A percentile compares a stretch with the other conserved stretches of the same genome.
Conservation (phyloP, 495 filamentous ascomycete genomes). For the Aspergillus panamensis region DNA sequence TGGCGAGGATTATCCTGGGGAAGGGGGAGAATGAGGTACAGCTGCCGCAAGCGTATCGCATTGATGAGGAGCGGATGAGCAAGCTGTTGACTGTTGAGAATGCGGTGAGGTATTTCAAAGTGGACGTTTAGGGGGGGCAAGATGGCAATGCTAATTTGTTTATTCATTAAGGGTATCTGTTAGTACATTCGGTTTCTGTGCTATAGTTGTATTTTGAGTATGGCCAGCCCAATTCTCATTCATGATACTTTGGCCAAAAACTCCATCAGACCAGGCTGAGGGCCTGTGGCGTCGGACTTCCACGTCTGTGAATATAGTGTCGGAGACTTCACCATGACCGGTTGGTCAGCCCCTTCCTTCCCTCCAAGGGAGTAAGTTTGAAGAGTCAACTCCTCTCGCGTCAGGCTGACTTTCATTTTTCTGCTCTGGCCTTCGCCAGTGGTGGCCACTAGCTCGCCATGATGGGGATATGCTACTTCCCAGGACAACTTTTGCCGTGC, state of each 20-base stretch:
- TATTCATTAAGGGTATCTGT: conserved; percentile 2
- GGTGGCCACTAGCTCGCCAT: conserved; percentile 37
- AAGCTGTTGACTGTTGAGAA: conserved; percentile 16
- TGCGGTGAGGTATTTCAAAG: not conserved
- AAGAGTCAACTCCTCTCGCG: conserved; percentile 32
- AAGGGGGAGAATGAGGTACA: conserved; percentile 25
- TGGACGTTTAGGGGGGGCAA: not conserved
- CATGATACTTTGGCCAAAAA: conserved; percentile 29
- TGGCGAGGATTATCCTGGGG: conserved; percentile 43
- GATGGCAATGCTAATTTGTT: not conserved
- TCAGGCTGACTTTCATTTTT: conserved; percentile 38
- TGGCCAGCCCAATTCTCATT: not conserved
- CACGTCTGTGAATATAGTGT: conserved; percentile 24
- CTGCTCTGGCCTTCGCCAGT: conserved; percentile 24
- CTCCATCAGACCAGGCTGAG: conserved; percentile 29
- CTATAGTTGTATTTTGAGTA: not conserved
- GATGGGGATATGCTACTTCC: conserved; percentile 40
- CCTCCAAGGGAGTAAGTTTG: conserved; percentile 24
- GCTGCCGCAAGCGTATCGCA: conserved; percentile 25
- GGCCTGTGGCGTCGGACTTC: conserved; percentile 17
- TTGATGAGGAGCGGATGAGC: conserved; percentile 23
- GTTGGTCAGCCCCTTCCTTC: conserved; percentile 21
- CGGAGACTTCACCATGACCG: conserved; percentile 10
- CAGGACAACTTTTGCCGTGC: conserved; percentile 18
- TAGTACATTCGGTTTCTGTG: not conserved